These are phyloP conservation scores for Penstemon barbatus DNA, from an alignment of 257 asterid species.

Conservation along the genomic window DNA sequence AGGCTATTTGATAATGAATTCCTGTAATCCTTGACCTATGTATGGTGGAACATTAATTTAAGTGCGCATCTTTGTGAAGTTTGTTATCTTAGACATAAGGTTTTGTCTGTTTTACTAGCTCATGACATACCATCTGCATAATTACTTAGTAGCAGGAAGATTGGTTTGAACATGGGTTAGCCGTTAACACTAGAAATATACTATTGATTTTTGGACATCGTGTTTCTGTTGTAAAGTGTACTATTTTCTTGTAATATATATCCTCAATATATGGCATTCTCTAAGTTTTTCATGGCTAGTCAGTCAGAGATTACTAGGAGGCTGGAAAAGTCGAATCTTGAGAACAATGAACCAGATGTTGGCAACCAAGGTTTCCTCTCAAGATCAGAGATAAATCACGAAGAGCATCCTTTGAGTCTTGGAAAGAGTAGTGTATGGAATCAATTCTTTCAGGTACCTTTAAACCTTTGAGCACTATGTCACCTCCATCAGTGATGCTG, in stretches of 20 bases:
- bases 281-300: constrained; percentile 88
- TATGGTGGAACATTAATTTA: constrained; percentile 5
- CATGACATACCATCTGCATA: constrained; percentile 11
- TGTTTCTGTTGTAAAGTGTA: constrained; percentile 28
- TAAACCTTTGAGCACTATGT: constrained; percentile 4
- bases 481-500: constrained; percentile 13
- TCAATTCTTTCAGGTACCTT: constrained; percentile 82
- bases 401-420: constrained; percentile 92
- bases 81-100: constrained; percentile 13
- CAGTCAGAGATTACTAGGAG: constrained; percentile 92
- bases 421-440: constrained; percentile 94
- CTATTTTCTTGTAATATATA: constrained; percentile 23
- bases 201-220: constrained; percentile 2
- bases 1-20: constrained; percentile 16
- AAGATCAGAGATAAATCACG: constrained; percentile 81
- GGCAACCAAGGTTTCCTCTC: constrained; percentile 74
- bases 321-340: constrained; percentile 74
- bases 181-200: constrained; percentile 17
- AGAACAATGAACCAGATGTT: constrained; percentile 47
- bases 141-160: constrained; percentile 20
- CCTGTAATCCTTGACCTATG: neutral
- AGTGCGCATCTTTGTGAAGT: constrained; percentile 12
- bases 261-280: constrained; percentile 44
- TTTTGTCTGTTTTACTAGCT: constrained; percentile 18
- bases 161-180: constrained; percentile 17